Conservation (phyloP, 306 rosid genomes). For the Cucurbita maxima region DNA sequence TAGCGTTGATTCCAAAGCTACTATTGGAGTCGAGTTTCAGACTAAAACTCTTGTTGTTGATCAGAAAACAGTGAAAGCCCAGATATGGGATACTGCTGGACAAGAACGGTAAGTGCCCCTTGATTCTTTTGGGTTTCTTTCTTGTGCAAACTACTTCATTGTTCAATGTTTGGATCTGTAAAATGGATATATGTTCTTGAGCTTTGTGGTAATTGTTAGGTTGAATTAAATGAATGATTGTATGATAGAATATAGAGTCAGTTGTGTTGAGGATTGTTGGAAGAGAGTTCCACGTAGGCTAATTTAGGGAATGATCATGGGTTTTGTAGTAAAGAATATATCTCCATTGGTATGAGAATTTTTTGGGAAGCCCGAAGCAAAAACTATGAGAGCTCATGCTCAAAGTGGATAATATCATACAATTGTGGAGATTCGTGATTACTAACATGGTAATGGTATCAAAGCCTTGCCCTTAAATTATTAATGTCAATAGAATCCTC, state of each 20-base stretch:
- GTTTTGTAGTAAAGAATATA: no score
- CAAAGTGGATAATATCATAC: no score
- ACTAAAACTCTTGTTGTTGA: constrained; percentile 77
- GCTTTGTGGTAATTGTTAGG: not conserved
- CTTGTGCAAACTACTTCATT: not conserved
- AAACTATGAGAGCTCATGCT: no score
- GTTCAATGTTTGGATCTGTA: not conserved
- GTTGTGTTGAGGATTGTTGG: no score
- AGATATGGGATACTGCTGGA: constrained; percentile 97
- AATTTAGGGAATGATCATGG: no score
- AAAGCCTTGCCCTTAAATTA: no score
- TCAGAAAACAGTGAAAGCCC: constrained; percentile 67
- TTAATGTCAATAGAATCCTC: no score
- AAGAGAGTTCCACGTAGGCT: no score
- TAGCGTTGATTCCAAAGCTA: constrained; percentile 68
- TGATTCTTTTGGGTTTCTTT: not conserved
- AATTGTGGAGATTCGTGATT: no score
- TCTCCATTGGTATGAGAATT: no score
- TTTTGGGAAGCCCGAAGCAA: no score
- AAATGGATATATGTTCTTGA: not conserved
- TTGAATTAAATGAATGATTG: not conserved
- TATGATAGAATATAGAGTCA: not conserved
- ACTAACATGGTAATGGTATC: no score
- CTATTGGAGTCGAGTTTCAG: constrained; percentile 91
- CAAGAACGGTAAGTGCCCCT: constrained; percentile 58